Evolutionary conservation across 345 rosid genomes (phyloP), one percentile per base, ranked within the genome.

Genomic region (Brassica carinata): DNA sequence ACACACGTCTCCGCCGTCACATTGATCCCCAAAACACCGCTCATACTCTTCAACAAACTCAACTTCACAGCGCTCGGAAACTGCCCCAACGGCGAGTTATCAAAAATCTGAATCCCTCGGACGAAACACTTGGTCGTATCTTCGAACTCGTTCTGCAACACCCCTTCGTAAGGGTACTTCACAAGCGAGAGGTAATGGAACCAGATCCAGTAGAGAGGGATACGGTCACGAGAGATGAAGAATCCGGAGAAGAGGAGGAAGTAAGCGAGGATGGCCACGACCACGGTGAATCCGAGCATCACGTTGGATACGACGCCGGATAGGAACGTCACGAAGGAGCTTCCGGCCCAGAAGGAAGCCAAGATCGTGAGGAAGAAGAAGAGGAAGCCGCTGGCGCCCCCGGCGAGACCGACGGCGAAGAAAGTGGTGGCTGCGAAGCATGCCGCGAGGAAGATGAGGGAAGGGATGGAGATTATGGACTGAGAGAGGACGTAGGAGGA

Each of bases 341-440:
- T 93, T 40, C 99, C 99, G 0, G 97, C 96, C 99, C 98, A 95
- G 63, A 95, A 95, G 15, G 99, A 87, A 3, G 94, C 90, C 0
- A 95, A 63, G 78, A 91, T 64, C 0, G 86, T 84, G 82, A 85
- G 19, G 88, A 91, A 91, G 87, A 81, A 93, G 92, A 90, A 93
- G 23, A 86, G 31, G 89, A 95, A 90, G 0, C 98, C 98, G 0
- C 84, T 73, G 33, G 76, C 3, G 5, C 98, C 99, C 0, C 98
- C 97, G 0, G 84, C 86, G 8, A 95, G 94, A 59, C 98, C 92
- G 4, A 95, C 97, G 1, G 96, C 87, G 87, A 86, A 93, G 81
- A 84, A 95, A 1, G 99, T 93, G 14, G 79, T 88, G 19, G 88
- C 91, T 0, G 95, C 94, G 64, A 93, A 95, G 76, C 92, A 72